Evolutionary conservation across 2,329 filamentous ascomycete species (phyloP).

Genomic region (Pestalotiopsis sp.): DNA sequence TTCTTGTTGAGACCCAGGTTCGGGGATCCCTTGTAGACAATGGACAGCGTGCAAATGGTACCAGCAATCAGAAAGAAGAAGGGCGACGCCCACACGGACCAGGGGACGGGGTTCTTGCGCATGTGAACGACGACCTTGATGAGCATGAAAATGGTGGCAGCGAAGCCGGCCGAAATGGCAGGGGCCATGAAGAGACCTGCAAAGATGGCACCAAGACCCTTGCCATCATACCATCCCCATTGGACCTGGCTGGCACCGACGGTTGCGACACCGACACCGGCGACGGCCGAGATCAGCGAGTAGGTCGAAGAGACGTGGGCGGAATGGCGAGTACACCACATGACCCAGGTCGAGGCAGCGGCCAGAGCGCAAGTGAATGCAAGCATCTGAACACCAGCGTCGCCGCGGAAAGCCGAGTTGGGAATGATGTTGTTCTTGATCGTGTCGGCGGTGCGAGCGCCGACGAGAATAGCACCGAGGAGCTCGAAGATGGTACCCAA

Average conservation of each 20-base stretch:
- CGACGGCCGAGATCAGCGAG: conserved; percentile 70
- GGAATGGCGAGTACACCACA: conserved; percentile 77
- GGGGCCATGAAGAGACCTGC: conserved; percentile 74
- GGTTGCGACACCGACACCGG: conserved; percentile 70
- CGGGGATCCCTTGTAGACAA: conserved; percentile 82
- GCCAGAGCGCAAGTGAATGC: conserved; percentile 68
- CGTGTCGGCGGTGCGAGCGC: conserved; percentile 71
- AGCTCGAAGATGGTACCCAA: conserved; percentile 70
- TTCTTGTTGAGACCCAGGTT: conserved; percentile 67
- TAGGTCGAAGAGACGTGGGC: conserved; percentile 76
- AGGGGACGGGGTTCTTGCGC: conserved; percentile 70
- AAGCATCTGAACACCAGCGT: conserved; percentile 69
- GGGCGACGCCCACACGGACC: conserved; percentile 74
- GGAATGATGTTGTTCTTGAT: conserved; percentile 81
- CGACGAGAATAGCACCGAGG: conserved; percentile 67
- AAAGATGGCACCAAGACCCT: conserved; percentile 73
- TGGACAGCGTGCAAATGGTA: conserved; percentile 74
- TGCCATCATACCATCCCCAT: conserved; percentile 71
- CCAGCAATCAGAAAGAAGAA: conserved; percentile 78
- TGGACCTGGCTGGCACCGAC: conserved; percentile 63
- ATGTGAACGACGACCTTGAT: conserved; percentile 74
- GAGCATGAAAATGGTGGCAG: conserved; percentile 69
- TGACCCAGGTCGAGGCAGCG: conserved; percentile 72
- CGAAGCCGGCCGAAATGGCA: conserved; percentile 66
- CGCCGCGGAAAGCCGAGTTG: conserved; percentile 55